Base-by-base conservation (phyloP, 192 early-diverging fungal genomes). In the Entomortierella lignicola region DNA sequence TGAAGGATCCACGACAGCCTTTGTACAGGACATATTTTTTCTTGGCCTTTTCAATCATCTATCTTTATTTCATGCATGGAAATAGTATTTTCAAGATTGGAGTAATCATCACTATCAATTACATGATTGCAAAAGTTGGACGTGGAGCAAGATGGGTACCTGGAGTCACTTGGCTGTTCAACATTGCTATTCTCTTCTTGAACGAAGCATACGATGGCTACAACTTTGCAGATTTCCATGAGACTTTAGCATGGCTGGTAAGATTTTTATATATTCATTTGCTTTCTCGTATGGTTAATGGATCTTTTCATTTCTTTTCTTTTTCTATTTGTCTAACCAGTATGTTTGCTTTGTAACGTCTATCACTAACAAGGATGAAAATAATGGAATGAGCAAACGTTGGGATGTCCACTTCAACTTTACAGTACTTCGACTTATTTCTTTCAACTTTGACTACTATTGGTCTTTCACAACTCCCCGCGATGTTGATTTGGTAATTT, bases 361-460 rank as follows among this genome's bases (percentile, higher is more conserved):
- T n/a, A n/a, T n/a, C n/a, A n/a, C n/a, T 47, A 23, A 31, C n/a
- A 31, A 88, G 91, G 96, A 98, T 69, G 53, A 75, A 10, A 86
- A 88, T 63, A 82, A 69, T 11, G 98, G 97, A 1, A 62, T 95
- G 13, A 73, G 89, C 67, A 80, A 85, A 20, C 88, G 97, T 23
- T 99, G 98, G 98, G 86, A 92, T 64, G 81, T 97, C 27, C 88
- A 91, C 4, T 97, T 98, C 83, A 98, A 98, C 71, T 91, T 98
- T 67, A 89, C 86, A 11, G 91, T 95, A 84, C 89, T 99, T 17
- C 88, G 94, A 17, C 91, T 98, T 85, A 86, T 99, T 21, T 97
- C 96, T 3, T 99, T 92, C 77, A 88, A 92, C 55, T 94, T 98
- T 92, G 98, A 99, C 83, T 94, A 92, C 69, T 94, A 96, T 69